These are phyloP conservation scores for Pisolithus orientalis DNA, from an alignment of 768 basidiomycete genomes.

Conservation along the genomic window DNA sequence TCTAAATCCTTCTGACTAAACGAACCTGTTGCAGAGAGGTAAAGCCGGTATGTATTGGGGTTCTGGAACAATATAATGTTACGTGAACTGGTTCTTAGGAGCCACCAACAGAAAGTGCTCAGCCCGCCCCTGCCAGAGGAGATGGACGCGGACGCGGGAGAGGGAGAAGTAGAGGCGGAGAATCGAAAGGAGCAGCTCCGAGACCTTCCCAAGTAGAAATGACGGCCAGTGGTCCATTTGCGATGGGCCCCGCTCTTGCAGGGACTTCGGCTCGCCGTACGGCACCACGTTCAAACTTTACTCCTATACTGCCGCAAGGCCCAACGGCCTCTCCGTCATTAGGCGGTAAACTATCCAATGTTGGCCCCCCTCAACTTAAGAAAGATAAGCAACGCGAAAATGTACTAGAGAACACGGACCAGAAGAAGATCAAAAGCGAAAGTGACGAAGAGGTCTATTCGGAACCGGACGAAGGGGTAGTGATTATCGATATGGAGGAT, in stretches of 20 bases:
- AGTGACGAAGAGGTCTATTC: slow-evolving; percentile 71
- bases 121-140: slow-evolving; percentile 29
- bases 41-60: slow-evolving; percentile 46
- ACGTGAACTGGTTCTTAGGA: slow-evolving; percentile 36
- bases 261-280: slow-evolving; percentile 47
- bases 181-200: slow-evolving; percentile 41
- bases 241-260: slow-evolving; percentile 73
- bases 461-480: slow-evolving; percentile 82
- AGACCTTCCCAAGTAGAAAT: slow-evolving; percentile 55
- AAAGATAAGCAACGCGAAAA: slow-evolving; percentile 33
- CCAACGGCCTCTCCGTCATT: slow-evolving; percentile 30
- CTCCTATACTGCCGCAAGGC: slow-evolving; percentile 41
- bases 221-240: slow-evolving; percentile 84
- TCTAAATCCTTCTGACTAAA: slow-evolving; percentile 7
- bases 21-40: slow-evolving; percentile 42
- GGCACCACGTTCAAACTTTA: slow-evolving; percentile 50
- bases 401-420: slow-evolving; percentile 15
- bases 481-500: slow-evolving; percentile 79
- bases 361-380: slow-evolving; percentile 45
- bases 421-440: slow-evolving; percentile 24
- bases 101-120: slow-evolving; percentile 29
- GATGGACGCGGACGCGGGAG: slow-evolving; percentile 45
- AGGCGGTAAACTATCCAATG: slow-evolving; percentile 45
- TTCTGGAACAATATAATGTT: background rate
- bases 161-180: slow-evolving; percentile 48